Evolutionary conservation across 805 yeast genomes (phyloP).

Genomic region (Myxozyma mucilagina): DNA sequence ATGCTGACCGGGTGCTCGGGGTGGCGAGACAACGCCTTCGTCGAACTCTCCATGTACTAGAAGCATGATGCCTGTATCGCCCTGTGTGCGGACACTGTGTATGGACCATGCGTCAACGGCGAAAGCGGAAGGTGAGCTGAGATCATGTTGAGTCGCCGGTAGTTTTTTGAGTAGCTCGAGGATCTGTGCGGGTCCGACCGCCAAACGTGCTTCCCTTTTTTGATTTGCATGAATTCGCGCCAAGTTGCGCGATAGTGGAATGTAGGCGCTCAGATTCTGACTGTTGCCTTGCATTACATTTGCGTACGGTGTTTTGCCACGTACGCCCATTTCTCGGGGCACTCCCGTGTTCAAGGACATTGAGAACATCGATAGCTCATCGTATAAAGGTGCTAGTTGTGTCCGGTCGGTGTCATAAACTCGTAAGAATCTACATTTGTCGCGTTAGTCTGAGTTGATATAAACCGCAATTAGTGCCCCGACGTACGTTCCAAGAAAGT

Average conservation of each 20-base stretch:
- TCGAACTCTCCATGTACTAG: conserved; percentile 81
- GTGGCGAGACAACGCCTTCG: conserved; percentile 46
- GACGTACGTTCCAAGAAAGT: conserved; percentile 55
- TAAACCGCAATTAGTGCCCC: too few species aligned
- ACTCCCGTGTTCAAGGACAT: conserved; percentile 71
- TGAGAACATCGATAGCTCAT: conserved; percentile 82
- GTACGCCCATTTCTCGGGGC: conserved; percentile 44
- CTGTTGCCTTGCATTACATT: conserved; percentile 4
- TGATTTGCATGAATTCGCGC: conserved; percentile 56
- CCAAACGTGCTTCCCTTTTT: conserved; percentile 56
- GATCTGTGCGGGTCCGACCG: conserved; percentile 69
- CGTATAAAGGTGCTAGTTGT: conserved; percentile 71
- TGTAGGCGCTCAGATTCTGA: conserved; percentile 47
- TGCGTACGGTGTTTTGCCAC: conserved; percentile 14
- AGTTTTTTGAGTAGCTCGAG: conserved; percentile 59
- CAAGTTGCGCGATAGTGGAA: conserved; percentile 75
- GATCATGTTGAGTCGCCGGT: conserved; percentile 77
- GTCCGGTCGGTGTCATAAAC: conserved; percentile 80
- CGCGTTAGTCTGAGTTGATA: background rate
- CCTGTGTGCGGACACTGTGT: conserved; percentile 54
- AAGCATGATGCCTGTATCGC: conserved; percentile 63
- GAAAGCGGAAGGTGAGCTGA: conserved; percentile 63
- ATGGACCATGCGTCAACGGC: conserved; percentile 63
- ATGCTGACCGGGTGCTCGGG: conserved; percentile 32
- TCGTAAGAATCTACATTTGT: conserved; percentile 55